These are phyloP conservation scores for Alternaria triticimaculans DNA, from an alignment of 2,329 filamentous ascomycete genomes.

Conservation along the genomic window DNA sequence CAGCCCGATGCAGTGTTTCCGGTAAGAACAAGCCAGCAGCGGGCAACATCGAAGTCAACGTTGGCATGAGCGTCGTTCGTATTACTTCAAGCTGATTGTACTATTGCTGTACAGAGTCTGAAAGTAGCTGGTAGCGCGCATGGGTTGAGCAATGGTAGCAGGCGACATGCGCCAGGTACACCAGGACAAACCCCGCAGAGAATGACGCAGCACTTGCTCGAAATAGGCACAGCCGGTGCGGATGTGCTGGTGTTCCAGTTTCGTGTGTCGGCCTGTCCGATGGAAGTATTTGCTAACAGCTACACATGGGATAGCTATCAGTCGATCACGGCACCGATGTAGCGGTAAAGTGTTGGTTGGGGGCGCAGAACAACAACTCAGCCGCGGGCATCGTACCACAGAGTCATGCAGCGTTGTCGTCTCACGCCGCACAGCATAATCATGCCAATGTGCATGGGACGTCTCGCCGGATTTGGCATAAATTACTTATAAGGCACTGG, in stretches of 20 bases:
- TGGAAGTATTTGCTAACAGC: not conserved
- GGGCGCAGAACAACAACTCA: not conserved
- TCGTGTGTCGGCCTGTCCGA: not conserved
- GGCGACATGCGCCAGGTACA: not conserved
- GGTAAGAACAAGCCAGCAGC: constrained; percentile 28
- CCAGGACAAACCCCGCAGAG: not conserved
- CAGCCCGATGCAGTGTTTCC: constrained; percentile 19
- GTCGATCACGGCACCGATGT: not conserved
- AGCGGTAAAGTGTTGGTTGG: not conserved
- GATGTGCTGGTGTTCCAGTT: not conserved
- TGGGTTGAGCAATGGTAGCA: not conserved
- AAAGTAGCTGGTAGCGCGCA: not conserved
- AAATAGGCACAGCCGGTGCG: not conserved
- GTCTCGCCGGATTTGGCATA: not conserved
- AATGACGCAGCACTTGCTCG: not conserved
- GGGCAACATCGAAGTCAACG: constrained; percentile 11
- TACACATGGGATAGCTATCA: not conserved
- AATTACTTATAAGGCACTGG: not conserved
- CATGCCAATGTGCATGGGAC: not conserved
- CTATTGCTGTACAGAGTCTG: constrained; percentile 1
- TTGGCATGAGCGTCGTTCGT: not conserved
- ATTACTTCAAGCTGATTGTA: not conserved
- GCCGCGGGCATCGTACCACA: not conserved
- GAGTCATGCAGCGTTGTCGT: not conserved
- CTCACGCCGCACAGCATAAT: not conserved